Evolutionary conservation across 2,329 filamentous ascomycete genomes (phyloP).

Genomic region (Aspergillus sclerotialis): DNA sequence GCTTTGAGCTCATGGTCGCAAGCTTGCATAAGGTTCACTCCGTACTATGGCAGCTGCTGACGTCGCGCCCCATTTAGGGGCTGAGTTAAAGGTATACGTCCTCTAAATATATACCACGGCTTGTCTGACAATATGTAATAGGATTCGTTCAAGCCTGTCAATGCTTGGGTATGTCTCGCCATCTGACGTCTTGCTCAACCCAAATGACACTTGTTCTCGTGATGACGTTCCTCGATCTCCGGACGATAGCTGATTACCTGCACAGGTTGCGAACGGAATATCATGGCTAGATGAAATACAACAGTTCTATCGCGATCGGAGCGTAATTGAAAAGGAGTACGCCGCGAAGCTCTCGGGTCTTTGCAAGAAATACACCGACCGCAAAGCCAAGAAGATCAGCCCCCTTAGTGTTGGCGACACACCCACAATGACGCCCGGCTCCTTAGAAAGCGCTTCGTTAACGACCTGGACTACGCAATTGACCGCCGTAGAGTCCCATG

Average conservation of each 20-base stretch:
- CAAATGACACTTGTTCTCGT: too few relatives aligned
- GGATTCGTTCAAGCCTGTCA: constrained; percentile 96
- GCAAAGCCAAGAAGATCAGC: constrained; percentile 85
- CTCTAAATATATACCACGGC: not conserved
- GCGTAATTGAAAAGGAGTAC: constrained; percentile 94
- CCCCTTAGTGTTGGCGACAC: constrained; percentile 88
- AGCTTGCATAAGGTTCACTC: too few relatives aligned
- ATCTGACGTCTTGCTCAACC: too few relatives aligned
- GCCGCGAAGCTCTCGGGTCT: constrained; percentile 77
- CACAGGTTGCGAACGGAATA: constrained; percentile 76
- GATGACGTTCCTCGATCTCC: not conserved
- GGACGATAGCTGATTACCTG: too few relatives aligned
- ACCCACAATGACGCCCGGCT: constrained; percentile 87
- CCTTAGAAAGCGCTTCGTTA: constrained; percentile 89
- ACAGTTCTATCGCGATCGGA: constrained; percentile 92
- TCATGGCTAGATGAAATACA: constrained; percentile 95
- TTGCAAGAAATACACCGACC: constrained; percentile 95
- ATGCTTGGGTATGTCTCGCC: constrained; percentile 61
- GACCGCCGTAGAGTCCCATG: constrained; percentile 78
- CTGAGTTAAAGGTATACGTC: constrained; percentile 75
- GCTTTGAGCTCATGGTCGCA: too few relatives aligned
- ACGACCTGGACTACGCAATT: constrained; percentile 96
- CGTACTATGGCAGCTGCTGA: constrained; percentile 85
- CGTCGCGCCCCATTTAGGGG: constrained; percentile 77
- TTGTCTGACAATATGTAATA: constrained; percentile 36